Conservation (phyloP, 2,329 filamentous ascomycete genomes). For the Immersiporthe knoxdaviesiana region DNA sequence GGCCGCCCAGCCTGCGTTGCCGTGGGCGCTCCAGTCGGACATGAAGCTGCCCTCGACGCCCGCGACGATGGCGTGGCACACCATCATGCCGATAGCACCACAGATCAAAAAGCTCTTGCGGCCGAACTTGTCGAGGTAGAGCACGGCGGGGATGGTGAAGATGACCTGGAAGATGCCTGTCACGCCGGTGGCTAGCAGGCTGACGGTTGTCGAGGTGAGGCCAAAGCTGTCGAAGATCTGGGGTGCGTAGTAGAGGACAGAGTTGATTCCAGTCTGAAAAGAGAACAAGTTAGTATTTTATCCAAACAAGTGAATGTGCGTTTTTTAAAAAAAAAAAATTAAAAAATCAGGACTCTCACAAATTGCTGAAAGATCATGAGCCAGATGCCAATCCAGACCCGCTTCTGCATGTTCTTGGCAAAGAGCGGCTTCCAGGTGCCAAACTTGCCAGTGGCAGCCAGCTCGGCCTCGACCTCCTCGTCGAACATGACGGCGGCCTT, state of each 20-base stretch:
- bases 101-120: slow-evolving; percentile 29
- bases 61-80: slow-evolving; percentile 30
- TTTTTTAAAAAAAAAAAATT: not conserved
- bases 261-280: slow-evolving; percentile 31
- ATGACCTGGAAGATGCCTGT: slow-evolving; percentile 29
- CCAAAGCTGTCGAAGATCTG: slow-evolving; percentile 31
- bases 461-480: slow-evolving; percentile 30
- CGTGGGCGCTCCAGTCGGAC: slow-evolving; percentile 19
- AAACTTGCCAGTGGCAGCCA: slow-evolving; percentile 12
- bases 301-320: accelerated
- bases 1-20: slow-evolving; percentile 25
- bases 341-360: slow-evolving; percentile 13
- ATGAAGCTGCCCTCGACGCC: slow-evolving; percentile 27
- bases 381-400: slow-evolving; percentile 31
- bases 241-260: slow-evolving; percentile 33
- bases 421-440: slow-evolving; percentile 32
- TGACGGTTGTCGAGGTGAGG: slow-evolving; percentile 27
- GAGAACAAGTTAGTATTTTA: slow-evolving; percentile 2
- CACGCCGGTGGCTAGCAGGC: slow-evolving; percentile 29
- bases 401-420: slow-evolving; percentile 33
- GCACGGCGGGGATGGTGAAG: slow-evolving; percentile 28
- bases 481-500: slow-evolving; percentile 36
- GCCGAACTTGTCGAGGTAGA: slow-evolving; percentile 29
- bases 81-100: slow-evolving; percentile 30
- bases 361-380: slow-evolving; percentile 34